Evolutionary conservation across 768 basidiomycete species (phyloP).

Genomic region (Psilocybe tampanensis): DNA sequence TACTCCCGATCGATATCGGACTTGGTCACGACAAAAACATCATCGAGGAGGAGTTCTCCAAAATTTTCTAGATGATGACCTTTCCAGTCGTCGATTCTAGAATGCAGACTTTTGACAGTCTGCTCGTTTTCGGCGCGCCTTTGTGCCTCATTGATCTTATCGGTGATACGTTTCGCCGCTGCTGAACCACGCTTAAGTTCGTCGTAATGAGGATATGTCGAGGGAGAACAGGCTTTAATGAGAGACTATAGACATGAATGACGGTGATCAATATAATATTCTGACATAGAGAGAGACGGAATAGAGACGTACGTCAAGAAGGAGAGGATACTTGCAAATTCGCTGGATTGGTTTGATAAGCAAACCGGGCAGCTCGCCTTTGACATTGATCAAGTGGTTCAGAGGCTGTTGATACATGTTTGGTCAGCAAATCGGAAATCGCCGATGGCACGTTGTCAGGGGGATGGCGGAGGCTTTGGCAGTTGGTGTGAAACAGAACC

Average conservation of each 20-base stretch:
- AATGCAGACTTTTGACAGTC: conserved; percentile 84
- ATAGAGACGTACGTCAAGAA: conserved; percentile 75
- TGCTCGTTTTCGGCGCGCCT: conserved; percentile 89
- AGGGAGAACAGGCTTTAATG: conserved; percentile 66
- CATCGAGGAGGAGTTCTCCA: conserved; percentile 91
- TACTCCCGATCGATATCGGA: conserved; percentile 97
- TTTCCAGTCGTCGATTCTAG: conserved; percentile 97
- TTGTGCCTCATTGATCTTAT: conserved; percentile 94
- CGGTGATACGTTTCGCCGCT: conserved; percentile 90
- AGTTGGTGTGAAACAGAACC: conserved; percentile 26
- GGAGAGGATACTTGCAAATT: conserved; percentile 96
- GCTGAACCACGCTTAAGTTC: conserved; percentile 85
- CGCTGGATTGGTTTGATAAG: conserved; percentile 99
- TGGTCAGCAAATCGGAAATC: conserved; percentile 38
- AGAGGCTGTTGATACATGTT: conserved; percentile 59
- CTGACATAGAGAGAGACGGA: conserved; percentile 14
- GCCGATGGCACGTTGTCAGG: conserved; percentile 38
- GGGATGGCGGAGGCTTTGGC: conserved; percentile 25
- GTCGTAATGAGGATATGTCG: conserved; percentile 69
- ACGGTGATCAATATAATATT: conserved; percentile 3
- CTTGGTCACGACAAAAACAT: conserved; percentile 95
- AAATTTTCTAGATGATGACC: conserved; percentile 95
- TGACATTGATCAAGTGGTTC: conserved; percentile 85
- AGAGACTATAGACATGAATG: conserved; percentile 52
- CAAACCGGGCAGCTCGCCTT: conserved; percentile 92